Evolutionary conservation across 345 rosid genomes (phyloP), one percentile per base, ranked within the genome.

Genomic region (Ceriops zippeliana): DNA sequence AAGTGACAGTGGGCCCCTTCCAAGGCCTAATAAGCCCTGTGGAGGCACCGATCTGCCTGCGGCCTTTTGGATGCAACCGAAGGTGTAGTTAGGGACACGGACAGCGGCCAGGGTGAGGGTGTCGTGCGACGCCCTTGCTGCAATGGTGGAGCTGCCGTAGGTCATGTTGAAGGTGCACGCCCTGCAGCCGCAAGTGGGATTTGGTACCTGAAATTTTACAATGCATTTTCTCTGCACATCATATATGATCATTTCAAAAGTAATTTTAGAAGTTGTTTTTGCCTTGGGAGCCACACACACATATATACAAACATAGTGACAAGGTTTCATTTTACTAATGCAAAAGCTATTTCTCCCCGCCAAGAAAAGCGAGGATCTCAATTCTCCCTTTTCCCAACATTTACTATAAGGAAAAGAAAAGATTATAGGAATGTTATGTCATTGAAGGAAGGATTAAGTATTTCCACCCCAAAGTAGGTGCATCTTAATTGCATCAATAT

Each of bases 1-100:
- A 17, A 95, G 71, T 1, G 99, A 91, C 10, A 89, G 54, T 7
- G 98, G 87, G 57, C 99, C 98, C 47, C 99, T 86, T 21, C 97
- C 93, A 7, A 91, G 69, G 17, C 99, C 99, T 75, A 91, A 61
- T 0, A 95, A 86, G 5, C 99, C 99, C 74, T 95, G 99, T 0
- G 93, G 86, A 11, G 97, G 98, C 26, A 83, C 37, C 1, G 98
- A 86, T 74, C 75, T 80, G 73, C 99, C 98, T 0, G 89, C 68
- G 73, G 90, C 68, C 37, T 82, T 80, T 58, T 80, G 82, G 75
- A 95, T 79, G 81, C 97, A 91, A 2, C 99, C 99, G 49, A 95
- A 91, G 24, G 97, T 80, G 88, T 82, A 95, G 83, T 19, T 24
- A 1, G 96, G 86, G 70, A 89, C 74, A 1, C 76, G 51, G 69